Percentiles rank a stretch among this genome's conserved stretches.
phyloP scores from a whole-genome alignment of 2,329 filamentous ascomycete species.

The Xylariales sp. region DNA sequence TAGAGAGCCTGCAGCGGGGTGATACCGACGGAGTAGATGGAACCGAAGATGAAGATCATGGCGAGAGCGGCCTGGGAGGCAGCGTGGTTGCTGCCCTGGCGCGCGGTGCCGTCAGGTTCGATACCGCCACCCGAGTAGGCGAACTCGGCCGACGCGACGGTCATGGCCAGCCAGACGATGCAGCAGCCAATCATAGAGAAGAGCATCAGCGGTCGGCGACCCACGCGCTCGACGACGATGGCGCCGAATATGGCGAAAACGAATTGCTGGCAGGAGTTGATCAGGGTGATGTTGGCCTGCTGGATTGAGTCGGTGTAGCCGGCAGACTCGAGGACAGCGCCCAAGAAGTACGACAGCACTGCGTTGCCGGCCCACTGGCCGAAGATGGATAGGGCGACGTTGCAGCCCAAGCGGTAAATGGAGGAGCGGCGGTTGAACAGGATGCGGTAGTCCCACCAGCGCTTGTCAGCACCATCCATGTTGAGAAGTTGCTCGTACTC shows the following conservation, averaged over 20 bases:
- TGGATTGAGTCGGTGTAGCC: conserved; percentile 35
- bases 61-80: conserved; percentile 43
- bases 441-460: conserved; percentile 41
- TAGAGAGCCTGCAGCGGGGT: conserved; percentile 34
- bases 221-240: conserved; percentile 42
- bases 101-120: conserved; percentile 18
- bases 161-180: conserved; percentile 47
- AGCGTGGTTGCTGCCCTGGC: conserved; percentile 24
- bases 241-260: conserved; percentile 45
- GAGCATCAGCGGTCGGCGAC: conserved; percentile 48
- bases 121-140: conserved; percentile 23
- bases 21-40: conserved; percentile 40
- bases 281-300: conserved; percentile 46
- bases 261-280: conserved; percentile 47
- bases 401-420: conserved; percentile 35
- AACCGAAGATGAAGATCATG: conserved; percentile 51
- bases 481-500: conserved; percentile 36
- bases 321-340: conserved; percentile 45
- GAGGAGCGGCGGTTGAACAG: conserved; percentile 33
- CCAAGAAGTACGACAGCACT: conserved; percentile 42
- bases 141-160: conserved; percentile 37
- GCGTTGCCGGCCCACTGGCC: conserved; percentile 38
- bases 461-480: conserved; percentile 35
- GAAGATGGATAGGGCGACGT: conserved; percentile 36
- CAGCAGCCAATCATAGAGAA: conserved; percentile 44